These are phyloP conservation scores for Xanthoceras sorbifolium DNA, from an alignment of 345 rosid genomes.

Conservation along the genomic window DNA sequence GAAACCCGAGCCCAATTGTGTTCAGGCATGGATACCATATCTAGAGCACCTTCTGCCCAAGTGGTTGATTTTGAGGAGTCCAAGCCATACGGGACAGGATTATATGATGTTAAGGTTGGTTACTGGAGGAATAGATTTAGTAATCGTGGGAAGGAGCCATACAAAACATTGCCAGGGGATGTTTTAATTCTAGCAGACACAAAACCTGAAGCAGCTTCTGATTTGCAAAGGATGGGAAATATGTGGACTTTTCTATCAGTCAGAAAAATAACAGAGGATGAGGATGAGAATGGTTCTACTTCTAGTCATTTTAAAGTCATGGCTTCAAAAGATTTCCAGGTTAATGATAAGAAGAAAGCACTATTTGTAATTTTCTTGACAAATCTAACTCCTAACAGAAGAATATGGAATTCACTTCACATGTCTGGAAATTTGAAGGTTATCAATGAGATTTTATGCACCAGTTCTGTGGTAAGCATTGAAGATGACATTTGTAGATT, in stretches of 20 bases:
- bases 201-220: slow-evolving; percentile 40
- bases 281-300: not conserved
- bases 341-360: not conserved
- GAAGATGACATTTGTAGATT: not conserved
- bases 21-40: slow-evolving; percentile 37
- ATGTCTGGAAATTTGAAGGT: not conserved
- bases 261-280: not conserved
- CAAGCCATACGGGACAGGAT: not conserved
- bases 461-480: not conserved
- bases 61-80: slow-evolving; percentile 2
- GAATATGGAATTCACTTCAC: not conserved
- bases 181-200: slow-evolving; percentile 33
- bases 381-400: not conserved
- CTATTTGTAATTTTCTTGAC: not conserved
- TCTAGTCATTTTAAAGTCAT: not conserved
- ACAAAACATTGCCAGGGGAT: slow-evolving; percentile 47
- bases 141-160: slow-evolving; percentile 28
- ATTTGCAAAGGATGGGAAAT: slow-evolving; percentile 34
- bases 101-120: slow-evolving; percentile 30
- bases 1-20: slow-evolving; percentile 40
- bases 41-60: slow-evolving; percentile 37
- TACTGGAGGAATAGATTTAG: slow-evolving; percentile 36
- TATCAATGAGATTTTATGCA: not conserved
- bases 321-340: not conserved
- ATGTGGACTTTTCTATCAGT: slow-evolving; percentile 35